Evolutionary conservation across 2,329 filamentous ascomycete genomes (phyloP).

Genomic region (Coniochaeta ligniaria): DNA sequence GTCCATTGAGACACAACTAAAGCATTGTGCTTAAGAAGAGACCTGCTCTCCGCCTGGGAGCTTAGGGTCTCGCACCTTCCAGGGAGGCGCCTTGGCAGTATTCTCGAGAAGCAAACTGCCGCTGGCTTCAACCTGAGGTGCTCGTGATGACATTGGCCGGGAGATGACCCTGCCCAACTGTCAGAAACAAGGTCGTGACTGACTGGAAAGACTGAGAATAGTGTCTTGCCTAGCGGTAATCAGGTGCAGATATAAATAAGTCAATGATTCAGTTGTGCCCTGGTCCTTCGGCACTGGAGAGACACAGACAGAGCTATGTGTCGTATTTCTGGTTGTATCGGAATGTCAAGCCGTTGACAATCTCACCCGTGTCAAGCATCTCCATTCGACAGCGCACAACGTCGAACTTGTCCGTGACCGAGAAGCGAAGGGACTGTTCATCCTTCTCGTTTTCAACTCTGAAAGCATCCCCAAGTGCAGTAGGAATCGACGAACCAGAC

Average conservation of each 20-base stretch:
- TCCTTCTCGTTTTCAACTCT: slow-evolving; percentile 13
- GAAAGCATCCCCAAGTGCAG: slow-evolving; percentile 15
- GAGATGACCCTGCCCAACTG: too few species aligned
- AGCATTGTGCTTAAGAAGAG: background rate
- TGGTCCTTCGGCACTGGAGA: too few species aligned
- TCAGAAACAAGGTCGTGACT: too few species aligned
- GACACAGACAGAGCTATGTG: background rate
- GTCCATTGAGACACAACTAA: background rate
- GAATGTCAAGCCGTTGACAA: too few species aligned
- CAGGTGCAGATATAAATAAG: too few species aligned
- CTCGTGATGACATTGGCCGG: too few species aligned
- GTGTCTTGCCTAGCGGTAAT: too few species aligned
- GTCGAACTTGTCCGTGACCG: slow-evolving; percentile 28
- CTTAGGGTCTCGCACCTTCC: background rate
- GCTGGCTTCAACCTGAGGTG: too few species aligned
- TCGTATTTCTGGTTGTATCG: slow-evolving; percentile 6
- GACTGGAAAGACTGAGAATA: too few species aligned
- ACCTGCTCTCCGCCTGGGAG: background rate
- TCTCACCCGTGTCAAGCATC: too few species aligned
- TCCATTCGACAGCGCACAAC: slow-evolving; percentile 23
- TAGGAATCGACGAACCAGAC: background rate
- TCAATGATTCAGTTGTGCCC: too few species aligned
- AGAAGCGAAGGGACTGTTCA: slow-evolving; percentile 15
- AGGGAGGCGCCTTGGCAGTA: background rate
- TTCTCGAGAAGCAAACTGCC: too few species aligned